These are phyloP conservation scores for Rhizopus microsporus DNA, from an alignment of 371 early-diverging fungal species.

Conservation along the genomic window DNA sequence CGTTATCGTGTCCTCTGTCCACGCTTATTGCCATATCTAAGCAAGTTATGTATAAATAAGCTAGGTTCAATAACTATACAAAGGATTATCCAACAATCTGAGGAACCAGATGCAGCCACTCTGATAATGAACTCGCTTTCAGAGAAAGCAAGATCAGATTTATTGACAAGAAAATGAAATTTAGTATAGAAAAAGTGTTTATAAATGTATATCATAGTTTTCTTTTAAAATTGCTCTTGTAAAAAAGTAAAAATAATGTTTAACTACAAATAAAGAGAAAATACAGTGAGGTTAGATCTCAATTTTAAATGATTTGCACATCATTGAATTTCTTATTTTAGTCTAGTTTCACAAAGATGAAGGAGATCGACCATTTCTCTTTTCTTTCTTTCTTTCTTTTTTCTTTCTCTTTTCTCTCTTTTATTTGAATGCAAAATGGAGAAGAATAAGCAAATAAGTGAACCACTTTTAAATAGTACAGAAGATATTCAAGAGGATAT, in stretches of 20 bases:
- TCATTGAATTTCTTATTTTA: too few species aligned
- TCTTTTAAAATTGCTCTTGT: too few species aligned
- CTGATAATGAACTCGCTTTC: slow-evolving; percentile 26
- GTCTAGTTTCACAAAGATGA: too few species aligned
- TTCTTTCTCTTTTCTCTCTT: neutral
- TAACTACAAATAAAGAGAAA: too few species aligned
- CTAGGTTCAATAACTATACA: slow-evolving; percentile 77
- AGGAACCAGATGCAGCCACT: slow-evolving; percentile 66
- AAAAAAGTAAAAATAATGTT: too few species aligned
- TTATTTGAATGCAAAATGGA: too few species aligned
- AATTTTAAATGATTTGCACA: too few species aligned
- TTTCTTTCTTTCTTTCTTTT: neutral
- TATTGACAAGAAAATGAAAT: slow-evolving; percentile 10
- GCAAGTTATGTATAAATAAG: slow-evolving; percentile 82
- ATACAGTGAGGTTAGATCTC: too few species aligned
- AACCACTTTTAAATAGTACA: slow-evolving; percentile 18
- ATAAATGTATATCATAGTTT: neutral
- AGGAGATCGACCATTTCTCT: too few species aligned
- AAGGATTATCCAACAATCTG: slow-evolving; percentile 85
- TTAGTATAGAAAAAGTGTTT: neutral
- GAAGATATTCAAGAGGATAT: slow-evolving; percentile 14
- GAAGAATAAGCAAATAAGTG: slow-evolving; percentile 10
- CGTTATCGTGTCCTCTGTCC: slow-evolving; percentile 78
- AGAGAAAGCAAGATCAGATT: slow-evolving; percentile 17
- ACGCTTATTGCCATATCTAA: slow-evolving; percentile 76